Evolutionary conservation across 1,139 yeast genomes (phyloP).

Genomic region (Hyphopichia pseudoburtonii): DNA sequence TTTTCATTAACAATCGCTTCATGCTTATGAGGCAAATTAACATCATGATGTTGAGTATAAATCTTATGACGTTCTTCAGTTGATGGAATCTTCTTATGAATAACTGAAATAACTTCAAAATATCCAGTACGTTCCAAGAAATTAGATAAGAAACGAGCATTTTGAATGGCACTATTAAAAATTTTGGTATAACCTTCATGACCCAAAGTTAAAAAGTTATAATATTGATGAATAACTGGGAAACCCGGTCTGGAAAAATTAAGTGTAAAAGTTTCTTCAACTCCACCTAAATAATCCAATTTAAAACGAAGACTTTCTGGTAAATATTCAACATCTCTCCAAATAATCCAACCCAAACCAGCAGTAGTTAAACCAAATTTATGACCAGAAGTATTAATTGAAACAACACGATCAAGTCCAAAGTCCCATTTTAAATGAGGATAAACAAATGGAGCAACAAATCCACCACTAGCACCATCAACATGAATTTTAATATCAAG

Average conservation of each 20-base stretch:
- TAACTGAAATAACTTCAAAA: constrained; percentile 74
- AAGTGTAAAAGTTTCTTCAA: constrained; percentile 81
- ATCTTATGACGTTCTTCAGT: constrained; percentile 14
- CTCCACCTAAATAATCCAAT: constrained; percentile 83
- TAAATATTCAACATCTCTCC: constrained; percentile 64
- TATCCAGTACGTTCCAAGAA: constrained; percentile 65
- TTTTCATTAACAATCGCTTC: constrained; percentile 27
- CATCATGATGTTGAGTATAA: constrained; percentile 25
- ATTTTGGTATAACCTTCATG: constrained; percentile 63
- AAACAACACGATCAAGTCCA: constrained; percentile 68
- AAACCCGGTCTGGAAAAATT: constrained; percentile 93
- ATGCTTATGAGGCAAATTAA: constrained; percentile 11
- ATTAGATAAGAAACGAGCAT: constrained; percentile 67
- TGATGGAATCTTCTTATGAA: constrained; percentile 55
- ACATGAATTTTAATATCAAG: constrained; percentile 78
- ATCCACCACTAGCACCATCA: constrained; percentile 92
- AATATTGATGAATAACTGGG: constrained; percentile 87
- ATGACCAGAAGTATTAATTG: constrained; percentile 93
- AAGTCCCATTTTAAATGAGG: constrained; percentile 86
- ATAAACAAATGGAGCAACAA: constrained; percentile 79
- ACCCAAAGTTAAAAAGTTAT: constrained; percentile 71
- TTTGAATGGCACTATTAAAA: constrained; percentile 62
- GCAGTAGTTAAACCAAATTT: constrained; percentile 89
- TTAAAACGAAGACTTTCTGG: constrained; percentile 76
- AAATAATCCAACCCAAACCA: constrained; percentile 90